Percentiles rank a stretch among this genome's conserved stretches.
Conservation (phyloP, 2,329 filamentous ascomycete genomes). For the Fusarium chlamydosporum region DNA sequence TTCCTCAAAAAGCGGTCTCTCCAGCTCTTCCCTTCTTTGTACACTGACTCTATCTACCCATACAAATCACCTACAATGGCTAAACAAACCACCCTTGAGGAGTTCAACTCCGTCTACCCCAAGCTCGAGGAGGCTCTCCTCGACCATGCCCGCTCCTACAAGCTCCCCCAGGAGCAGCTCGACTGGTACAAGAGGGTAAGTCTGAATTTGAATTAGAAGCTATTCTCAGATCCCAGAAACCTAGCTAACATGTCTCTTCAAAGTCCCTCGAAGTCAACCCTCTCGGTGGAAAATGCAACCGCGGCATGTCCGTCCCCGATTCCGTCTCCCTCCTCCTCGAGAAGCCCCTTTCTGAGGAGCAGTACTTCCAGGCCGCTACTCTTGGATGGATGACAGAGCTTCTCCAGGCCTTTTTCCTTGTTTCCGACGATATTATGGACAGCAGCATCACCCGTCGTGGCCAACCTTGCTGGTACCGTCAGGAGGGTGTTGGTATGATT, state of each 20-base stretch:
- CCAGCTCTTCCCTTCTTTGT: not conserved
- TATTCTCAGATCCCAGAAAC: not conserved
- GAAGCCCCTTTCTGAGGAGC: conserved; percentile 78
- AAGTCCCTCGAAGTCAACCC: conserved; percentile 85
- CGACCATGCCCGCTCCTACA: conserved; percentile 83
- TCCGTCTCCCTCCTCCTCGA: conserved; percentile 84
- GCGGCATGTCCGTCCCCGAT: conserved; percentile 97
- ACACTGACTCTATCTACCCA: not conserved
- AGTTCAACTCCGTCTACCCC: conserved; percentile 93
- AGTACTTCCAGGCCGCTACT: conserved; percentile 89
- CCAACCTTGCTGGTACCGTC: conserved; percentile 95
- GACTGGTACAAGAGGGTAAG: conserved; percentile 88
- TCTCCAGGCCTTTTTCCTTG: conserved; percentile 98
- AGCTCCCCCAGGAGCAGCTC: conserved; percentile 82
- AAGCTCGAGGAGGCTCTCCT: conserved; percentile 86
- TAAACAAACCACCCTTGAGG: conserved; percentile 81
- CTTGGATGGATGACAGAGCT: conserved; percentile 99
- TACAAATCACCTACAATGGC: conserved; percentile 63
- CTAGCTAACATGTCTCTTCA: not conserved
- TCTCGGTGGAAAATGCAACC: conserved; percentile 97
- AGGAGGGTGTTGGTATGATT: conserved; percentile 90
- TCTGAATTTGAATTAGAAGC: conserved; percentile 7
- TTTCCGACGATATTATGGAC: conserved; percentile 99
- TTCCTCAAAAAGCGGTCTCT: conserved; percentile 33
- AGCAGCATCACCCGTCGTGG: conserved; percentile 93